Conservation (phyloP, 2,329 filamentous ascomycete species). For the Gaeumannomyces sp. region DNA sequence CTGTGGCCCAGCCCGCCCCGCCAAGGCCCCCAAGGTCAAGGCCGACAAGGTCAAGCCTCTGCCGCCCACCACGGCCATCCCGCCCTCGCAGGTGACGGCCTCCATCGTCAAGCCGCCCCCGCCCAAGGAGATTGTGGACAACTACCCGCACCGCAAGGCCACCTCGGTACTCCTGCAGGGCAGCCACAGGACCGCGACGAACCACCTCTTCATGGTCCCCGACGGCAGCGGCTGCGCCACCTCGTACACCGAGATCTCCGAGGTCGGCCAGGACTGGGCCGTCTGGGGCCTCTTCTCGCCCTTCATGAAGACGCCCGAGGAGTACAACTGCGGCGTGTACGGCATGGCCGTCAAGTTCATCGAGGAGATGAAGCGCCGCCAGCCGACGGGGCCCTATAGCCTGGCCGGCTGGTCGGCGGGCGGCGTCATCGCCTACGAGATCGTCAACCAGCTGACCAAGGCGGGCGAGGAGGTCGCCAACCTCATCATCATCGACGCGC, state of each 20-base stretch:
- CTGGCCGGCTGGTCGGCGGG: conserved; percentile 73
- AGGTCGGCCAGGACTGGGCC: conserved; percentile 38
- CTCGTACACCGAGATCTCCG: conserved; percentile 58
- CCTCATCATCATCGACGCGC: conserved; percentile 60
- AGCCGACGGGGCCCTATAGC: conserved; percentile 61
- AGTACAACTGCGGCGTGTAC: conserved; percentile 60
- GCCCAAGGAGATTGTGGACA: conserved; percentile 32
- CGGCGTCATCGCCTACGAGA: conserved; percentile 65
- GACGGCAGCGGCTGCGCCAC: conserved; percentile 56
- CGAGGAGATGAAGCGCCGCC: conserved; percentile 63
- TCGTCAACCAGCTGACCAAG: conserved; percentile 52
- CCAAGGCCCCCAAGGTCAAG: conserved; percentile 19
- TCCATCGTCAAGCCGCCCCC: conserved; percentile 35
- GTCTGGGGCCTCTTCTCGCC: conserved; percentile 60
- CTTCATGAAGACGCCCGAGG: conserved; percentile 62
- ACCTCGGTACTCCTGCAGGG: conserved; percentile 43
- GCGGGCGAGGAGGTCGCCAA: conserved; percentile 51
- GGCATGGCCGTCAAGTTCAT: conserved; percentile 61
- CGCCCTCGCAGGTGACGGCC: conserved; percentile 35
- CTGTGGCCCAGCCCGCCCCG: conserved; percentile 20
- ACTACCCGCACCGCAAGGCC: conserved; percentile 45
- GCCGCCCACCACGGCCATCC: conserved; percentile 22
- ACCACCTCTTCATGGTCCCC: conserved; percentile 47
- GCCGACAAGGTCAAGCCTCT: conserved; percentile 20
- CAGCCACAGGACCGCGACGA: conserved; percentile 39